Base-by-base conservation (phyloP, 192 early-diverging fungal species). In the Endogone sp. region DNA sequence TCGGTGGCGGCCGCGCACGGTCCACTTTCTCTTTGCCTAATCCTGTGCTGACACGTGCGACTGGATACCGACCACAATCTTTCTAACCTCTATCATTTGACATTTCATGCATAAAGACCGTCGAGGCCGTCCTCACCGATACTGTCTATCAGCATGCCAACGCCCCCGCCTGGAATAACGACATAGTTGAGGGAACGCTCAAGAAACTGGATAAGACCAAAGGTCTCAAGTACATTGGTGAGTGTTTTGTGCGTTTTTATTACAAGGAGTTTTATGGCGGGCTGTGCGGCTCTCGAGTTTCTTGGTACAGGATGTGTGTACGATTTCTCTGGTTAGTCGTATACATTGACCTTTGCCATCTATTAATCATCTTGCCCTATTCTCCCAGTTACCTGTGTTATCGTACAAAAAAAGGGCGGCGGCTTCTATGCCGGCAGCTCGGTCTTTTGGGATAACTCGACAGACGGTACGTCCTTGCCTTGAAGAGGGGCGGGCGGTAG, bases 401-500 rank as follows among this genome's bases (percentile, higher is more conserved):
- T 93, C 55, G 87, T 93, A 88, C 91, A 93, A 81, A 90, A 89
- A 73, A 92, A 88, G 75, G 90, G 91, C 13, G 90, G 89, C 27
- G 92, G 92, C 26, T 80, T 93, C 57, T 90, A 93, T 75, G 83
- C 85, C 25, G 89, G 88, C 22, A 89, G 84, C 28, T 86, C 84
- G 28, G 90, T 89, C 67, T 90, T 84, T 78, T 93, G 92, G 92
- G 92, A 93, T 69, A 85, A 82, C 56, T 71, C 82, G 29, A 80
- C 81, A 31, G 91, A 93, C 74, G 90, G 90, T 89, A 81, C 16
- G 16, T 49, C n/a, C n/a, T n/a, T n/a, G n/a, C n/a, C n/a, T n/a
- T n/a, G n/a, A n/a, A n/a, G n/a, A n/a, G n/a, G n/a, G n/a, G n/a
- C n/a, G n/a, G n/a, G n/a, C n/a, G n/a, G n/a, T n/a, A n/a, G n/a